Conservation (phyloP, 2,329 filamentous ascomycete species). For the Dichotomopilus funicola region DNA sequence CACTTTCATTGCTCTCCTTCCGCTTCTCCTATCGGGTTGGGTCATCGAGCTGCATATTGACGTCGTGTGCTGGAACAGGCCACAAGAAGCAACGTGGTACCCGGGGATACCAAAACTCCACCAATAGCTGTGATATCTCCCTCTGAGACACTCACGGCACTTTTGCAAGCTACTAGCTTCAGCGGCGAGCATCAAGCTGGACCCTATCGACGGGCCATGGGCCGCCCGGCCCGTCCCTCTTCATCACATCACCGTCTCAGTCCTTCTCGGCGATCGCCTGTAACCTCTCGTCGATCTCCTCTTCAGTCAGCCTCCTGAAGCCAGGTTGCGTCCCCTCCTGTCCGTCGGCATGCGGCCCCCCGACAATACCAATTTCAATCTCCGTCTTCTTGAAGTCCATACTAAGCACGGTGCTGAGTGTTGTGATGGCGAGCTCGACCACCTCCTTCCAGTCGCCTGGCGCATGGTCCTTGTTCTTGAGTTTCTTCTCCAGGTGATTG, state of each 20-base stretch:
- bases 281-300: conserved; percentile 96
- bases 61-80: conserved; percentile 21
- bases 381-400: conserved; percentile 99
- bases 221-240: not conserved
- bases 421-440: conserved; percentile 91
- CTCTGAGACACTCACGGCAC: not conserved
- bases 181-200: not conserved
- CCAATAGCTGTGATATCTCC: conserved; percentile 10
- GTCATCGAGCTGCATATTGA: conserved; percentile 21
- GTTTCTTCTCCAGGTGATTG: conserved; percentile 98
- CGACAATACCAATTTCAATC: conserved; percentile 95
- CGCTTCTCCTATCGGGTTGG: conserved; percentile 4
- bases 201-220: not conserved
- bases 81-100: conserved; percentile 19
- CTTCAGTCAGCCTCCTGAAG: conserved; percentile 88
- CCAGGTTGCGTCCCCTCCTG: conserved; percentile 70
- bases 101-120: conserved; percentile 15
- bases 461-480: conserved; percentile 96
- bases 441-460: conserved; percentile 95
- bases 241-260: conserved; percentile 36
- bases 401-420: conserved; percentile 90
- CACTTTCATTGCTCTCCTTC: conserved; percentile 16
- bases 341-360: conserved; percentile 75
- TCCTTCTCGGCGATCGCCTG: conserved; percentile 99
- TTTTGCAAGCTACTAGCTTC: conserved; percentile 10